Evolutionary conservation across 306 rosid genomes (phyloP).

Genomic region (Albizia julibrissin): DNA sequence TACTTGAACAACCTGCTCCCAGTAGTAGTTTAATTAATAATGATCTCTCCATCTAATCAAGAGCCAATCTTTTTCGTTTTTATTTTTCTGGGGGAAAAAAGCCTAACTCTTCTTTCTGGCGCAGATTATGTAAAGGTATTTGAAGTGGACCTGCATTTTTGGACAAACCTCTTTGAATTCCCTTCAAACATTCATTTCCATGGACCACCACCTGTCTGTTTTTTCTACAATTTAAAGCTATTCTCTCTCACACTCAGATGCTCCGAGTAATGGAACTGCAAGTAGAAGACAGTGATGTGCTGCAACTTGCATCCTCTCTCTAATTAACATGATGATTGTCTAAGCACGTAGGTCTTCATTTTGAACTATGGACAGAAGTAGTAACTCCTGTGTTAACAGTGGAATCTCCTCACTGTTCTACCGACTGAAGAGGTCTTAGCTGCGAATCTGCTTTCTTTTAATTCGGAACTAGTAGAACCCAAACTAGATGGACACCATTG

Average conservation of each 20-base stretch:
- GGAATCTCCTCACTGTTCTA: not conserved
- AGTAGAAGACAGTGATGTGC: not conserved
- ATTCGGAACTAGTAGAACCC: not conserved
- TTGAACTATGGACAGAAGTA: not conserved
- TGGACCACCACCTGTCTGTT: no score
- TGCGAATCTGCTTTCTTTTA: not conserved
- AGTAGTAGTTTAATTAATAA: no score
- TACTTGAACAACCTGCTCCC: no score
- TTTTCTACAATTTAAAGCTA: no score
- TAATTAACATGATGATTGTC: not conserved
- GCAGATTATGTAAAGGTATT: no score
- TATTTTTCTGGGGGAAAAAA: no score
- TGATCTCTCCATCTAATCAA: not conserved
- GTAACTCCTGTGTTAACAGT: not conserved
- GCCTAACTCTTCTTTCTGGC: no score
- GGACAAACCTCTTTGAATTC: not conserved
- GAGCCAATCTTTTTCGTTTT: no score
- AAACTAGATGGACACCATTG: not conserved
- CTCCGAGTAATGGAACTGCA: not conserved
- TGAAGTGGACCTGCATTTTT: not conserved
- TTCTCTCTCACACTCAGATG: no score
- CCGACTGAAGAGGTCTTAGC: not conserved
- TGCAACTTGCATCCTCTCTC: not conserved
- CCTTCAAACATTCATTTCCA: not conserved
- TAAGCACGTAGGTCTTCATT: not conserved